Base-by-base conservation (phyloP, 441 rosid genomes). In the Gossypium schwendimanii region DNA sequence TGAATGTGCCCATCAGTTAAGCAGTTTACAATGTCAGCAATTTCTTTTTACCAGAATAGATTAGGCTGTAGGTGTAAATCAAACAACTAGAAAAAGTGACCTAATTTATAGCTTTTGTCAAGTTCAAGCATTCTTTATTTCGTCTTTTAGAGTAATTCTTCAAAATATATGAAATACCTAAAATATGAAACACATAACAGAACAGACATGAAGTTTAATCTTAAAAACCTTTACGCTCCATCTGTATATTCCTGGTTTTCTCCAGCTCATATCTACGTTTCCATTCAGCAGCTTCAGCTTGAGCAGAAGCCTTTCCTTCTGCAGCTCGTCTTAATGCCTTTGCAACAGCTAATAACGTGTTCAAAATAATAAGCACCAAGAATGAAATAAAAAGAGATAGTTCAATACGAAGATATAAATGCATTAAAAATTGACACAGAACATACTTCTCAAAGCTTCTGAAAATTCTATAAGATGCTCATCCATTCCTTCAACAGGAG, bases 231-330 rank as follows among this genome's bases (percentile, higher is more conserved):
- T 87, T 89, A 71, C 10, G 84, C 64, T 85, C 86, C 71, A 82
- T 77, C 59, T 67, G 82, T 36, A 49, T 81, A 73, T 86, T 96
- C 71, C 85, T 85, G 28, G 84, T 76, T 78, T 83, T 88, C 87
- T 93, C 97, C 75, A 93, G 73, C 79, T 96, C 97, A 73, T 84
- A 96, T 87, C 89, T 84, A 69, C 96, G 94, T 80, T 93, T 93
- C 99, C 99, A 96, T 81, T 96, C 98, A 76, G 97, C 87, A 65
- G 97, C 98, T 84, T 96, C 98, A 23, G 96, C 97, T 87, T 96
- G 98, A 64, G 98, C 98, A 80, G 89, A 78, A 55, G 97, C 99
- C 74, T 93, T 96, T 63, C 91, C 99, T 84, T 96, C 99, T 69
- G 99, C 97, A 81, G 97, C 95, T 76, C 90, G 90, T 54, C 97